These are phyloP conservation scores for Tympanopsis confertula DNA, from an alignment of 2,329 filamentous ascomycete genomes.

Conservation along the genomic window DNA sequence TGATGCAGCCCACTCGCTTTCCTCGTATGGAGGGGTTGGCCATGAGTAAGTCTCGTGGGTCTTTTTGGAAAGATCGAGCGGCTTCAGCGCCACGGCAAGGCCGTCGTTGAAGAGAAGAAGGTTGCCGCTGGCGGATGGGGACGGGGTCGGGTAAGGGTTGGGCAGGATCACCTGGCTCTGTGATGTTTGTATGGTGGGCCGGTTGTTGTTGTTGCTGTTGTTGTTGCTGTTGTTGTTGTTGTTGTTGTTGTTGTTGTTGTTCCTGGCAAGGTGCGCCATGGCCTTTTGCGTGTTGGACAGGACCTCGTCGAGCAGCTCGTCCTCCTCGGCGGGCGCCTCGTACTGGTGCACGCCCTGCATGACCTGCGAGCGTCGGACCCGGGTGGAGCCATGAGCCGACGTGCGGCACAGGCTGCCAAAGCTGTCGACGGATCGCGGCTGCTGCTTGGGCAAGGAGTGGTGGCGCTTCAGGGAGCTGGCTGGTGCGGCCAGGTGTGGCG, in stretches of 20 bases:
- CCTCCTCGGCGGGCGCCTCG: constrained; percentile 90
- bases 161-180: constrained; percentile 49
- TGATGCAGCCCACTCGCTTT: constrained; percentile 79
- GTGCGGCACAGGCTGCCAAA: constrained; percentile 40
- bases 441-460: constrained; percentile 52
- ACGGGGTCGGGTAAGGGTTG: constrained; percentile 53
- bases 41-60: constrained; percentile 53
- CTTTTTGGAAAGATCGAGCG: constrained; percentile 57
- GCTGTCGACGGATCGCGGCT: constrained; percentile 53
- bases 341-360: constrained; percentile 70
- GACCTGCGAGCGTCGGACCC: constrained; percentile 69
- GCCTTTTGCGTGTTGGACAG: constrained; percentile 66
- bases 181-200: constrained; percentile 45
- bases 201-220: constrained; percentile 29
- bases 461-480: constrained; percentile 49
- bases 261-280: constrained; percentile 55
- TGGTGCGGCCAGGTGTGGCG: constrained; percentile 36
- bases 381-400: constrained; percentile 57
- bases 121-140: constrained; percentile 75
- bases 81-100: constrained; percentile 53
- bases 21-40: constrained; percentile 92
- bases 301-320: constrained; percentile 86
- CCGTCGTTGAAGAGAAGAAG: constrained; percentile 61
- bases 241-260: constrained; percentile 9
- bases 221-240: constrained; percentile 9